Conservation (phyloP, 495 filamentous ascomycete species). For the Sphaerosporella brunnea region DNA sequence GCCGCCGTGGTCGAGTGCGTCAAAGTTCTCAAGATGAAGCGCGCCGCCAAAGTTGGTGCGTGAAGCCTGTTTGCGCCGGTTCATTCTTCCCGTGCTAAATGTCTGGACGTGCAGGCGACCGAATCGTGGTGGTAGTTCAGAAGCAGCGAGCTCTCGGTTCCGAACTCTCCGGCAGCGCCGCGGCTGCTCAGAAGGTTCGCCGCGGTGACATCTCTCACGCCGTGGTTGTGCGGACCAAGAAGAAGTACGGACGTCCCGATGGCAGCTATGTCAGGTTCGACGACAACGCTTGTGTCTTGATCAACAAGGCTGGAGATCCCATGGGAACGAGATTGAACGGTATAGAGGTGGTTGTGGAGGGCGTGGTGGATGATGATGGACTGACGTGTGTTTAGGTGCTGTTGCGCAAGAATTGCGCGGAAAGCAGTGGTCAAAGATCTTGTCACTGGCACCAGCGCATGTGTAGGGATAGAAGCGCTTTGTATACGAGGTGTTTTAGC, state of each 20-base stretch:
- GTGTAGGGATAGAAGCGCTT: too few species aligned
- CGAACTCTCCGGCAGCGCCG: slow-evolving; percentile 40
- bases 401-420: slow-evolving; percentile 72
- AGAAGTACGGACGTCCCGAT: slow-evolving; percentile 70
- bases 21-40: slow-evolving; percentile 77
- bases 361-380: slow-evolving; percentile 1
- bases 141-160: slow-evolving; percentile 69
- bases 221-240: slow-evolving; percentile 77
- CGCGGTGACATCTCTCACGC: slow-evolving; percentile 94
- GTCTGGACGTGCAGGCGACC: slow-evolving; percentile 49
- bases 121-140: slow-evolving; percentile 93
- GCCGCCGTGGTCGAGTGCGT: slow-evolving; percentile 95
- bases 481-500: too few species aligned
- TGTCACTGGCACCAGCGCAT: slow-evolving; percentile 88
- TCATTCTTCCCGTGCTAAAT: slow-evolving; percentile 1
- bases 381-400: slow-evolving; percentile 36
- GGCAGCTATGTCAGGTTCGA: slow-evolving; percentile 82
- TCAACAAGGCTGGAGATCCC: slow-evolving; percentile 93
- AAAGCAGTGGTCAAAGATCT: slow-evolving; percentile 92
- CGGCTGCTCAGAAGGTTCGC: slow-evolving; percentile 71
- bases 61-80: slow-evolving; percentile 1
- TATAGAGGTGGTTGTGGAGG: too few species aligned
- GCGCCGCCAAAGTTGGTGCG: slow-evolving; percentile 76
- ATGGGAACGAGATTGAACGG: slow-evolving; percentile 83
- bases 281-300: slow-evolving; percentile 93